phyloP scores from a whole-genome alignment of 2,329 filamentous ascomycete genomes.

The Metarhizium humberi region DNA sequence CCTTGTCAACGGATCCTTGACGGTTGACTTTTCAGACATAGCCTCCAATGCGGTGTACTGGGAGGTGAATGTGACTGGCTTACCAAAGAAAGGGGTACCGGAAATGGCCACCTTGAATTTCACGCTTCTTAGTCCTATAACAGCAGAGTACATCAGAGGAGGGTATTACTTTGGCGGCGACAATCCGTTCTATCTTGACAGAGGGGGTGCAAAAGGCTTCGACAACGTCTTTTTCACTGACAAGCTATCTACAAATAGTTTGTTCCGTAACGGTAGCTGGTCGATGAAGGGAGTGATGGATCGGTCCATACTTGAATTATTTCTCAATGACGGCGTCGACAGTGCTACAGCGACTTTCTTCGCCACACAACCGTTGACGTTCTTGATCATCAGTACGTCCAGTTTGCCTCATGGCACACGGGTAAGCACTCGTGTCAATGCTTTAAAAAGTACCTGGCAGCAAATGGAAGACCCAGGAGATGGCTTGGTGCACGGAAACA shows the following conservation, averaged over 20 bases:
- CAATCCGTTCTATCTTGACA: slow-evolving; percentile 18
- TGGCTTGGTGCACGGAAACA: slow-evolving; percentile 7
- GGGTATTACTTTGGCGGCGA: slow-evolving; percentile 19
- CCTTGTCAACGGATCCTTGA: slow-evolving; percentile 37
- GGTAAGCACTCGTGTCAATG: slow-evolving; percentile 14
- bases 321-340: slow-evolving; percentile 23
- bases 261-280: slow-evolving; percentile 13
- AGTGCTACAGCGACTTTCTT: slow-evolving; percentile 23
- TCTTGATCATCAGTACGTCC: slow-evolving; percentile 11
- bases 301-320: slow-evolving; percentile 25
- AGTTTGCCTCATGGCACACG: slow-evolving; percentile 12
- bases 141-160: slow-evolving; percentile 17
- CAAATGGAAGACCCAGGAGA: neutral
- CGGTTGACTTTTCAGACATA: slow-evolving; percentile 40
- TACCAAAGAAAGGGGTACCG: slow-evolving; percentile 11
- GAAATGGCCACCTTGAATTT: slow-evolving; percentile 19
- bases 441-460: slow-evolving; percentile 18
- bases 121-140: slow-evolving; percentile 14
- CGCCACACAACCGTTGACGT: slow-evolving; percentile 15
- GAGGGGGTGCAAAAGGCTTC: slow-evolving; percentile 17
- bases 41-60: slow-evolving; percentile 43
- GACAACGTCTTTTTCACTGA: slow-evolving; percentile 24
- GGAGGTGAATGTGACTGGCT: slow-evolving; percentile 39
- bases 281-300: slow-evolving; percentile 24
- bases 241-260: slow-evolving; percentile 16